Percentiles rank a stretch among this genome's conserved stretches.
These are phyloP conservation scores for Elsinoe perseae DNA, from an alignment of 2,329 filamentous ascomycete species.

Conservation along the genomic window DNA sequence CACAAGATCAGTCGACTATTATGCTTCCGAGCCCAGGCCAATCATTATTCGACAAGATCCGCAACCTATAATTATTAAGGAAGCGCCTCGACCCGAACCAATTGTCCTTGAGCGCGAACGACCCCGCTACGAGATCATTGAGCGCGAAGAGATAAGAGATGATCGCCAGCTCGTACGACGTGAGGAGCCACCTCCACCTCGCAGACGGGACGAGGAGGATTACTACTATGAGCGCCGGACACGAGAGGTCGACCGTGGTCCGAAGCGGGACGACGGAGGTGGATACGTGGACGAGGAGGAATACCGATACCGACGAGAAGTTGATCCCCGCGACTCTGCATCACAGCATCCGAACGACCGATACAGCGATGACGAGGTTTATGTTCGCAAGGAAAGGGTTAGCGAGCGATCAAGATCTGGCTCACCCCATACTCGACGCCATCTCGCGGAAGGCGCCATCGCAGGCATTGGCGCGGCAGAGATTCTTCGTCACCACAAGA, in stretches of 20 bases:
- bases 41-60: conserved; percentile 46
- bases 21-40: conserved; percentile 39
- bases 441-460: conserved; percentile 55
- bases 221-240: conserved; percentile 55
- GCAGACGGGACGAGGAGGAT: conserved; percentile 44
- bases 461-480: conserved; percentile 55
- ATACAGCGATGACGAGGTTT: conserved; percentile 77
- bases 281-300: conserved; percentile 34
- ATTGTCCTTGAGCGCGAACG: conserved; percentile 46
- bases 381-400: conserved; percentile 46
- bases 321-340: conserved; percentile 46
- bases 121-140: conserved; percentile 52
- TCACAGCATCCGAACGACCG: conserved; percentile 67
- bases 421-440: conserved; percentile 44
- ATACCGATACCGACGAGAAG: conserved; percentile 37
- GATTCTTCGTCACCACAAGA: conserved; percentile 50
- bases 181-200: conserved; percentile 31
- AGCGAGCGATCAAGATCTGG: conserved; percentile 32
- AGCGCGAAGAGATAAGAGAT: conserved; percentile 48
- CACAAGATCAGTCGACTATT: conserved; percentile 47
- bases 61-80: conserved; percentile 49
- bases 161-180: conserved; percentile 40
- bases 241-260: conserved; percentile 46
- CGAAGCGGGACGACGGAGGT: conserved; percentile 26
- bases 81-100: conserved; percentile 41